Base-by-base conservation (phyloP, 305 asterid genomes). In the Plantago lanceolata region DNA sequence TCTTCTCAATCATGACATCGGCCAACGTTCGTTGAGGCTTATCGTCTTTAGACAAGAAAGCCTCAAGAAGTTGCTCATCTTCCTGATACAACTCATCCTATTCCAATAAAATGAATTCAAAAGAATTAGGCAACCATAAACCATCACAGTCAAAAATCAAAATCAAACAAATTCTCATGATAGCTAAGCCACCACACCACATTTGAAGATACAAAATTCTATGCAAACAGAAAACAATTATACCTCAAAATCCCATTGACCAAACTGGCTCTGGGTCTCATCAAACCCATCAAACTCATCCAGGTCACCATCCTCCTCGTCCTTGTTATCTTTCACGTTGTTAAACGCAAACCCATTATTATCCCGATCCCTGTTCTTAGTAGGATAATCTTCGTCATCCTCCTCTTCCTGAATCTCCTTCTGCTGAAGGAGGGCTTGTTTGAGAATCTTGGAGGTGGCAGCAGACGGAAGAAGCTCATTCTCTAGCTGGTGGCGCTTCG, bases 381-480 rank as follows among this genome's bases (percentile, higher is more conserved):
- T 26, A 12, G 48, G 65, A 18, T 44, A 40, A 66, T 73, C 73
- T 6, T 69, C 68, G 71, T 65, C 64, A 1, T 78, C 78, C 71
- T 93, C 97, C 73, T 89, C 99, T 45, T 76, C 83, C 63, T 85
- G 82, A 60, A 93, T 78, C 73, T 89, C 99, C 78, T 72, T 85
- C 58, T 89, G 96, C 85, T 85, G 99, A 59, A 80, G 61, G 17
- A 73, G 50, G 0, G 99, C 96, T 73, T 85, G 84, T 74, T 85
- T 85, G 57, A 89, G 82, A 60, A 93, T 89, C 72, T 84, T 93
- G 50, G 86, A 81, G 78, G 94, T 89, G 76, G 84, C 79, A 69
- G 80, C 78, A 19, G 89, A 78, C 5, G 84, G 86, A 19, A 69
- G 68, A 65, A 72, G 96, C 82, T 80, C 79, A 54, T 89, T 74